Evolutionary conservation across 768 basidiomycete species (phyloP).

Genomic region (Amylocystis lapponica): DNA sequence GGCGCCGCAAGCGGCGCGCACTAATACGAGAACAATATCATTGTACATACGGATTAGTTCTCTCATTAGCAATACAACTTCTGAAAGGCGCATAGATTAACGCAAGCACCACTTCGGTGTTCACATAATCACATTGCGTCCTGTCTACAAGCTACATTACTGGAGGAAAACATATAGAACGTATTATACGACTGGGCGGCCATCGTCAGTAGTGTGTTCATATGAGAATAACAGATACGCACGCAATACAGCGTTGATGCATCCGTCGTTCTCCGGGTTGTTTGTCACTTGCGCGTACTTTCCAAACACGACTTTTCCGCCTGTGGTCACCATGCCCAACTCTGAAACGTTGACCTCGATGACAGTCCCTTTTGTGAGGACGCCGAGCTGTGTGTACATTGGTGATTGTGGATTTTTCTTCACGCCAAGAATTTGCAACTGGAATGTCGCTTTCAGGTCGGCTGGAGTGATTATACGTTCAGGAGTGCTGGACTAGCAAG

Average conservation of each 20-base stretch:
- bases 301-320: conserved; percentile 91
- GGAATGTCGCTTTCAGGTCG: conserved; percentile 97
- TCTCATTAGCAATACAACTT: too few species aligned
- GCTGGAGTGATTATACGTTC: conserved; percentile 40
- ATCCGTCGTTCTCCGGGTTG: conserved; percentile 95
- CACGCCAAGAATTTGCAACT: conserved; percentile 93
- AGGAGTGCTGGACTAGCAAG: neutral
- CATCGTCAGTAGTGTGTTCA: neutral
- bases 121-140: too few species aligned
- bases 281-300: conserved; percentile 94
- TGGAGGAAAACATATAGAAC: too few species aligned
- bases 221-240: conserved; percentile 28
- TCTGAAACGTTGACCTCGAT: conserved; percentile 99
- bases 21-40: too few species aligned
- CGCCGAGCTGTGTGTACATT: conserved; percentile 94
- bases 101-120: too few species aligned
- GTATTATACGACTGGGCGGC: conserved; percentile 11
- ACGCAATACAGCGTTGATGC: conserved; percentile 93
- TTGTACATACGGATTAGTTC: too few species aligned
- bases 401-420: conserved; percentile 99
- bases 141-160: too few species aligned
- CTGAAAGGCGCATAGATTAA: too few species aligned
- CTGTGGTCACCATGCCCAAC: conserved; percentile 93
- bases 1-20: too few species aligned
- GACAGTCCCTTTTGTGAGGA: conserved; percentile 97